These are phyloP conservation scores for Ustilago vetiveriae DNA, from an alignment of 1,284 basidiomycete genomes.

Conservation along the genomic window DNA sequence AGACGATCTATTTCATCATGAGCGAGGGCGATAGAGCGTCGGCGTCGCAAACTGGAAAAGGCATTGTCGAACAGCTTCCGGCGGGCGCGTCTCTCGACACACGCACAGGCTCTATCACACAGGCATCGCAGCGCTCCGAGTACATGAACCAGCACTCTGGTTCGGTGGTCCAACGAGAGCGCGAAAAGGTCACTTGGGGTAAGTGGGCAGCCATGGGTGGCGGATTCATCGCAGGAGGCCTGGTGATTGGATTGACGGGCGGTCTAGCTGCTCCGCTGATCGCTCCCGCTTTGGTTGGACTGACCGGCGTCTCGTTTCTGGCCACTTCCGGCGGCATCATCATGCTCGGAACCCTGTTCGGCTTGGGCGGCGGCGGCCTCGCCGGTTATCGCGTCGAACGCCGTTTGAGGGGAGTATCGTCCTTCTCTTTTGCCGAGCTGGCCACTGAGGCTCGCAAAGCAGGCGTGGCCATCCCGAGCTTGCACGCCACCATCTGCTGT, in stretches of 20 bases:
- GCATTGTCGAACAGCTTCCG: conserved; percentile 47
- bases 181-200: conserved; percentile 53
- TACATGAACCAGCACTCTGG: conserved; percentile 59
- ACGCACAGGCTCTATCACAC: conserved; percentile 30
- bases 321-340: conserved; percentile 59
- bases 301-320: conserved; percentile 57
- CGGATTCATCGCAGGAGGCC: conserved; percentile 53
- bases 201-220: conserved; percentile 57
- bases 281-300: conserved; percentile 56
- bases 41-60: conserved; percentile 41
- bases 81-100: conserved; percentile 41
- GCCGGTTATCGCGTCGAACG: conserved; percentile 58
- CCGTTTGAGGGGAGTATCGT: conserved; percentile 50
- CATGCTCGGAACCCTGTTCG: conserved; percentile 60
- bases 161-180: conserved; percentile 48
- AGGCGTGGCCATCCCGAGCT: conserved; percentile 52
- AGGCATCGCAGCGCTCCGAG: conserved; percentile 40
- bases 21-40: conserved; percentile 45
- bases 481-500: conserved; percentile 60
- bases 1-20: conserved; percentile 62
- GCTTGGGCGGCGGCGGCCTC: conserved; percentile 59
- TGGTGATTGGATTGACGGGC: conserved; percentile 58
- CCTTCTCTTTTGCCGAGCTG: conserved; percentile 51
- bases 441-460: conserved; percentile 44
- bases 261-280: conserved; percentile 60